Conservation (phyloP, 208 protist species). For the Perkinsela sp. region DNA sequence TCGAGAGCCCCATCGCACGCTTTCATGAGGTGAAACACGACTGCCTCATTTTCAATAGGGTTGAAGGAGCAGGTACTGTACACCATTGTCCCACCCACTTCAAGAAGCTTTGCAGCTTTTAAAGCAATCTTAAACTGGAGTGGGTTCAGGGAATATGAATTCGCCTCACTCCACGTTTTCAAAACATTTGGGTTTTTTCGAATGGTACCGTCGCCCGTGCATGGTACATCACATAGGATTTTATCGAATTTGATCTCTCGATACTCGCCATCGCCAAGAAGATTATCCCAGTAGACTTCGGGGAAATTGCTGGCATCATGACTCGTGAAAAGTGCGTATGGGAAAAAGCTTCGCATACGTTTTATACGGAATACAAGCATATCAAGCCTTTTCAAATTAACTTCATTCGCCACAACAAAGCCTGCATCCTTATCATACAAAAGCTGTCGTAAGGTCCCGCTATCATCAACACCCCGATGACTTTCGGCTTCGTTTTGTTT, state of each 20-base stretch:
- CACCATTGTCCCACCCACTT: constrained; percentile 16
- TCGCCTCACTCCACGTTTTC: constrained; percentile 9
- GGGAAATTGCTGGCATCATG: constrained; percentile 22
- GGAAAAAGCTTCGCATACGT: constrained; percentile 40
- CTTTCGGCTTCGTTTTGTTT: neutral
- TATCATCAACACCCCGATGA: neutral
- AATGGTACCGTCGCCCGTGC: constrained; percentile 26
- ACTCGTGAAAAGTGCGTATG: constrained; percentile 57
- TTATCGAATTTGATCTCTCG: constrained; percentile 3
- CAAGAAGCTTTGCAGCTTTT: constrained; percentile 4
- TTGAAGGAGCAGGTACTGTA: constrained; percentile 34
- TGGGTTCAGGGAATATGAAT: constrained; percentile 9
- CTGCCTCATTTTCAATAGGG: constrained; percentile 23
- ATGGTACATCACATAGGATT: constrained; percentile 22
- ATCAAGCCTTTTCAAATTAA: constrained; percentile 7
- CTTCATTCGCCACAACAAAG: constrained; percentile 11
- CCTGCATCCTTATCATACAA: constrained; percentile 4
- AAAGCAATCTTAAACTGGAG: constrained; percentile 10
- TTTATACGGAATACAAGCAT: constrained; percentile 12
- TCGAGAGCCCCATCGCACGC: constrained; percentile 34
- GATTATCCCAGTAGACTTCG: neutral
- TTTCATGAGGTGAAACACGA: constrained; percentile 45
- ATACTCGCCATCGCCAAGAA: neutral
- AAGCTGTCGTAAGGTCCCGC: constrained; percentile 19
- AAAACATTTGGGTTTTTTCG: constrained; percentile 16